Base-by-base conservation (phyloP, 805 yeast genomes). In the Yamadazyma laniorum region DNA sequence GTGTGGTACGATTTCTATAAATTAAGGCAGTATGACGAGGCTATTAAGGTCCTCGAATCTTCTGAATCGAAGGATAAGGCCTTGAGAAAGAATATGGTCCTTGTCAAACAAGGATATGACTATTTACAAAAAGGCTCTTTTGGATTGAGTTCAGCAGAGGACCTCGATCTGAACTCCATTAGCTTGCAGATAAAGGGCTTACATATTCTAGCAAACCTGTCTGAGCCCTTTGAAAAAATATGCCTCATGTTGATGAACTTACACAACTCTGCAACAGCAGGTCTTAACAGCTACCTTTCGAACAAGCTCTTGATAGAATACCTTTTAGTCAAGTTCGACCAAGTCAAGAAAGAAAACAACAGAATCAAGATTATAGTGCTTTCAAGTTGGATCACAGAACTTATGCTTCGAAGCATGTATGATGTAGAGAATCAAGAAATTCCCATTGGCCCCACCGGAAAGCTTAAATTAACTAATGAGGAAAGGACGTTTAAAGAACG, bases 151-250 rank as follows among this genome's bases (percentile, higher is more conserved):
- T 40, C 44, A 29, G 41, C 48, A 15, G 45, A 48, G 12, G 34
- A 41, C 12, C 21, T 29, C n/a, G 39, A 39, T 25, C 34, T 28
- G 5, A 30, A 18, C 13, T 31, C 50, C 14, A 25, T 60, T 12
- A 39, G 44, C n/a, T 41, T 58, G 18, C 68, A 63, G 44, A 39
- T 90, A 0, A 58, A 67, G 31, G 71, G 72, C 2, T 55, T 68
- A 3, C 40, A 39, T 23, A 50, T 72, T 1, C 72, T 80, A 35
- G 95, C 93, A 0, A 49, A 61, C 16, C 81, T 85, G 44, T 65
- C 77, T 6, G 79, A 74, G 37, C 79, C 88, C 0, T 74, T 88
- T 53, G 95, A 88, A 46, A 71, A 78, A 9, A 73, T 83, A 5
- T 79, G 91, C 1, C 58, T 87, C 26, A 67, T 67, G 72, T 48